These are phyloP conservation scores for Cyphellophora europaea DNA, from an alignment of 2,329 filamentous ascomycete species.

Conservation along the genomic window DNA sequence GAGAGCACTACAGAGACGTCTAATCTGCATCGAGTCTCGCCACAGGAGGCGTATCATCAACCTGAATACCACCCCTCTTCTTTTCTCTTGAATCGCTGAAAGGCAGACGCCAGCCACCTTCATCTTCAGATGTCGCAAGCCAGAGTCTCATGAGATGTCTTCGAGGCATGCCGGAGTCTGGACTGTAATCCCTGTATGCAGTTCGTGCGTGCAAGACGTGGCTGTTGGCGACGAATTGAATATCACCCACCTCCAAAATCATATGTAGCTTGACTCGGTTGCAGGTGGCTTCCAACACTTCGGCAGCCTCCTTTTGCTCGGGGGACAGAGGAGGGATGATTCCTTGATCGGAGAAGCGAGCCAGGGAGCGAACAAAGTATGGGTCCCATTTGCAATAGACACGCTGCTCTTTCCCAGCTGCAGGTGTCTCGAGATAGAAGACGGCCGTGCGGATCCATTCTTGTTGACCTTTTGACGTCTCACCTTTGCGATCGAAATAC, in stretches of 20 bases:
- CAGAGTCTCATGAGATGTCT: constrained; percentile 76
- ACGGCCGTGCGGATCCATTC: constrained; percentile 64
- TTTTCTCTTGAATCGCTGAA: constrained; percentile 73
- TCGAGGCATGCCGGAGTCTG: constrained; percentile 35
- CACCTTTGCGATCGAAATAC: constrained; percentile 90
- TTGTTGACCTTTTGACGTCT: constrained; percentile 64
- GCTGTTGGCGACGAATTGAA: constrained; percentile 74
- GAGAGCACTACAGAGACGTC: too few relatives aligned
- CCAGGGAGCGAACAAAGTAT: constrained; percentile 71
- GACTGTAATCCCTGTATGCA: constrained; percentile 63
- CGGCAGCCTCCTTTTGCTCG: constrained; percentile 58
- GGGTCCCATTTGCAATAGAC: constrained; percentile 85
- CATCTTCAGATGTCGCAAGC: constrained; percentile 70
- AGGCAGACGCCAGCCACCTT: constrained; percentile 78
- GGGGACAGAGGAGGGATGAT: constrained; percentile 62
- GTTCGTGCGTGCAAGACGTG: constrained; percentile 77
- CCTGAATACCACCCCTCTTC: constrained; percentile 83
- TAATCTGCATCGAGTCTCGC: constrained; percentile 72
- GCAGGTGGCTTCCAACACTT: constrained; percentile 68
- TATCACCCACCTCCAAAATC: constrained; percentile 77
- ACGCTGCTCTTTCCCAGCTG: constrained; percentile 32
- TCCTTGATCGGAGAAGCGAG: constrained; percentile 63
- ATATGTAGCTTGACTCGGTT: constrained; percentile 68
- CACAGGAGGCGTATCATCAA: constrained; percentile 67
- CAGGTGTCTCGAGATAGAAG: constrained; percentile 62